Base-by-base conservation (phyloP, 179 eudicot genomes). In the Actinidia chinensis region DNA sequence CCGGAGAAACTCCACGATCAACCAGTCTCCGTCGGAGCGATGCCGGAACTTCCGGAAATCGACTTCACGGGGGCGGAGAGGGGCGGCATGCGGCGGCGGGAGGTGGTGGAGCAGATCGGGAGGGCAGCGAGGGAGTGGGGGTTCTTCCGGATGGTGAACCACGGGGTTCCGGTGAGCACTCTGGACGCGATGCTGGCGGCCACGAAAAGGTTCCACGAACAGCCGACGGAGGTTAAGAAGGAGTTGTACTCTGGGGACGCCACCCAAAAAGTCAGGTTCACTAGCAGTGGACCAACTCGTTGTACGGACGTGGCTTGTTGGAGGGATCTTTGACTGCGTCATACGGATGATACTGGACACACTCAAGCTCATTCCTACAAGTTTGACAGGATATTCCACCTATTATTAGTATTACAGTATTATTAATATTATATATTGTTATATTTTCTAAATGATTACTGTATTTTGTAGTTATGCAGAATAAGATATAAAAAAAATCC, bases 301-400 rank as follows among this genome's bases (percentile, higher is more conserved):
- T 64, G 56, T 20, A 18, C 68, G 14, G 81, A 90, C 0, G 82
- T 87, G 28, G 96, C 91, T 48, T 81, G 80, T 67, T 93, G 97
- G 97, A 86, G 96, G 78, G 97, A 93, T 82, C 63, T 8, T 63
- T 84, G 23, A 64, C 88, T 87, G 85, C 66, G 81, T 74, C 71
- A 75, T 10, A 63, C 56, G 0, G 88, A 87, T 52, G 82, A 68
- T 59, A 11, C 36, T 87, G 6, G 85, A 28, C 33, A 28, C 33
- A 71, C 86, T 43, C 40, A 80, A 4, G 74, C 65, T 7, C 15
- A 28, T 85, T 11, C 90, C 90, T 66, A 44, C 17, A 0, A 28
- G 81, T 74, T 71, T 85, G 86, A n/a, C 86, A 87, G 89, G 89
- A n/a, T 28, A 28, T 28, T 28, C 33, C n/a, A n/a, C 33, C 33